Conservation (phyloP, 768 basidiomycete genomes). For the Leccinum fibrillosum region DNA sequence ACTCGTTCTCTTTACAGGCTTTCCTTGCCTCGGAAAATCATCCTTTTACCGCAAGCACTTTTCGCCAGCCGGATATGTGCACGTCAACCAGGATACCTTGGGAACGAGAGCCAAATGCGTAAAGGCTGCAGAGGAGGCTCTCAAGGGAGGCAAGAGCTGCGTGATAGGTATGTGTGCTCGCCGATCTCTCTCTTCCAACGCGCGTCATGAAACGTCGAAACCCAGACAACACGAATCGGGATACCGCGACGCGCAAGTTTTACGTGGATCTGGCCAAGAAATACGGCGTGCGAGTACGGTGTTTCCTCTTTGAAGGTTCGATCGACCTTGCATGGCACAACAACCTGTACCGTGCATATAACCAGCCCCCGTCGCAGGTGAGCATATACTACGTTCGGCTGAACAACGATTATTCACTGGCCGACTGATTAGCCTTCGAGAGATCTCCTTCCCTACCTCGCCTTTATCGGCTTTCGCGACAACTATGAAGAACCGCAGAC, state of each 20-base stretch:
- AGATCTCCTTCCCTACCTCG: slow-evolving; percentile 54
- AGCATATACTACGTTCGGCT: neutral
- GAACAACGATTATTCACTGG: neutral
- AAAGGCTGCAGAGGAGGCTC: slow-evolving; percentile 52
- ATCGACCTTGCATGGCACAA: slow-evolving; percentile 91
- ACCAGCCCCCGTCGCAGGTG: slow-evolving; percentile 42
- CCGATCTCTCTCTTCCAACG: neutral
- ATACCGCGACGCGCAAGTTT: slow-evolving; percentile 58
- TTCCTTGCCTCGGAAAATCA: slow-evolving; percentile 74
- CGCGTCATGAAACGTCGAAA: neutral
- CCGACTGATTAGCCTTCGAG: slow-evolving; percentile 39
- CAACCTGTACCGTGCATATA: slow-evolving; percentile 81
- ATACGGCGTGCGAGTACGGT: slow-evolving; percentile 53
- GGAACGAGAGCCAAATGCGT: slow-evolving; percentile 75
- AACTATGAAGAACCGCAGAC: slow-evolving; percentile 63
- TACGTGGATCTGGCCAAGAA: slow-evolving; percentile 70
- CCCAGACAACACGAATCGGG: slow-evolving; percentile 90
- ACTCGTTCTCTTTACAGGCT: slow-evolving; percentile 60
- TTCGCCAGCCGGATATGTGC: slow-evolving; percentile 60
- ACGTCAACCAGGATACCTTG: slow-evolving; percentile 86
- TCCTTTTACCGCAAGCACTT: slow-evolving; percentile 76
- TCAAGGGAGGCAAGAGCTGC: slow-evolving; percentile 58
- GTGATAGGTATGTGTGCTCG: slow-evolving; percentile 62
- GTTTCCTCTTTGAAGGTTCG: slow-evolving; percentile 72
- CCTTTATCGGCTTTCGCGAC: slow-evolving; percentile 54